Percentiles rank a stretch among this genome's conserved stretches.
Conservation (phyloP, 345 rosid species). For the Rhizophora apiculata region DNA sequence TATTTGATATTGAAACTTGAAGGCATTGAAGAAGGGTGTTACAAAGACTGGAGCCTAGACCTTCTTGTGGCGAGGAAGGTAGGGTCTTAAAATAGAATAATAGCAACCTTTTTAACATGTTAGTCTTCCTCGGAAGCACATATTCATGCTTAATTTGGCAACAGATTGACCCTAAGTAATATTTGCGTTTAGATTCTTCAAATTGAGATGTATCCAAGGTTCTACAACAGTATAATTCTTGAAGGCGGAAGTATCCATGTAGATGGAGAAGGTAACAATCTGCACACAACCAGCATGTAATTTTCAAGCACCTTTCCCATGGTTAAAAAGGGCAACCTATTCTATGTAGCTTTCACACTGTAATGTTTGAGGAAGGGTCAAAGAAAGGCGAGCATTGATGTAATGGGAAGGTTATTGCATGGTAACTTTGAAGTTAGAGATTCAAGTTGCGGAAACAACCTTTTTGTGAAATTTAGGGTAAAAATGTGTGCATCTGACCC, state of each 20-base stretch:
- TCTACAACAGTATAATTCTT: conserved; percentile 66
- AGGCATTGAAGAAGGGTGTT: conserved; percentile 88
- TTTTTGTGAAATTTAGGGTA: no score
- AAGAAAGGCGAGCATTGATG: no score
- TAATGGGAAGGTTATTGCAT: no score
- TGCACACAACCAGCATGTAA: no score
- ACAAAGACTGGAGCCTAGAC: conserved; percentile 82
- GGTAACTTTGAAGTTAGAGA: no score
- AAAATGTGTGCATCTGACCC: no score
- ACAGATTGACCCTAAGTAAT: conserved; percentile 12
- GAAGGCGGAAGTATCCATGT: conserved; percentile 99
- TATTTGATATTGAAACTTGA: conserved; percentile 12
- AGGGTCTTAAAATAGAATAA: conserved; percentile 3
- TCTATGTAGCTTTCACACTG: no score
- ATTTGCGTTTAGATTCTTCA: conserved; percentile 55
- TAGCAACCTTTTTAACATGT: neutral
- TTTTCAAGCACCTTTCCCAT: no score
- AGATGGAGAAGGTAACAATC: conserved; percentile 78
- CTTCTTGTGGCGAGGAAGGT: conserved; percentile 85
- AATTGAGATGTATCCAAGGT: conserved; percentile 68
- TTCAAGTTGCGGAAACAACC: no score
- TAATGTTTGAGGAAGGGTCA: no score
- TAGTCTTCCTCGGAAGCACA: conserved; percentile 10
- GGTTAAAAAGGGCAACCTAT: no score
- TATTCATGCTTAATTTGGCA: neutral